Percentiles rank a stretch among this genome's conserved stretches.
These are phyloP conservation scores for Sclerotiophoma versabilis DNA, from an alignment of 2,329 filamentous ascomycete species.

Conservation along the genomic window DNA sequence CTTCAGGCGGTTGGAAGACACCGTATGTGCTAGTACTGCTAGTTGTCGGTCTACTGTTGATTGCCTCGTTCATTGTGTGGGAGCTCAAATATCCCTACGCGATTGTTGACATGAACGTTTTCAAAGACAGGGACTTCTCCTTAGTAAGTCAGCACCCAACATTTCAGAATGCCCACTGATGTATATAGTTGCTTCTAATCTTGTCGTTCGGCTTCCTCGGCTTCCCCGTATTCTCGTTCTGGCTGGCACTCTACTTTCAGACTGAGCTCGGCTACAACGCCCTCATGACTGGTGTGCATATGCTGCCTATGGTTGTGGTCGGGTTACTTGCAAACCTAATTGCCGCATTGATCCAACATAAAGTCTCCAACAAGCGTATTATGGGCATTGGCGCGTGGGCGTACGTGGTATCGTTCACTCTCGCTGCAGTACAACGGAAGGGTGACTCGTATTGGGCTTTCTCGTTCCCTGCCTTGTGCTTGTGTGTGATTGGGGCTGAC, in stretches of 20 bases:
- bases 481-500: constrained; percentile 71
- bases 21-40: constrained; percentile 69
- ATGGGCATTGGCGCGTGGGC: constrained; percentile 61
- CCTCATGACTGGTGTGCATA: constrained; percentile 66
- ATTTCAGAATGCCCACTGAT: not conserved
- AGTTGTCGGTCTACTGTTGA: constrained; percentile 64
- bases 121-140: constrained; percentile 69
- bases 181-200: constrained; percentile 60
- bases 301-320: constrained; percentile 70
- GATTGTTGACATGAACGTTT: constrained; percentile 63
- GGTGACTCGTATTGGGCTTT: constrained; percentile 70
- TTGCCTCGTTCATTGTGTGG: constrained; percentile 68
- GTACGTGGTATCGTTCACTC: constrained; percentile 57
- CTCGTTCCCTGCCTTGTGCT: constrained; percentile 66
- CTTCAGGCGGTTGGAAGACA: constrained; percentile 68
- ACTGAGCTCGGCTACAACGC: constrained; percentile 60
- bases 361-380: constrained; percentile 69
- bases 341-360: constrained; percentile 67
- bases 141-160: constrained; percentile 51
- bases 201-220: constrained; percentile 68
- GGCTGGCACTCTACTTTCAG: constrained; percentile 71
- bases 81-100: constrained; percentile 60
- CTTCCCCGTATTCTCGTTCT: constrained; percentile 68
- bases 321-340: constrained; percentile 70
- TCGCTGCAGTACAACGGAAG: constrained; percentile 64